Evolutionary conservation across 2,329 filamentous ascomycete genomes (phyloP).

Genomic region (Hymenoscyphus fraxineus): DNA sequence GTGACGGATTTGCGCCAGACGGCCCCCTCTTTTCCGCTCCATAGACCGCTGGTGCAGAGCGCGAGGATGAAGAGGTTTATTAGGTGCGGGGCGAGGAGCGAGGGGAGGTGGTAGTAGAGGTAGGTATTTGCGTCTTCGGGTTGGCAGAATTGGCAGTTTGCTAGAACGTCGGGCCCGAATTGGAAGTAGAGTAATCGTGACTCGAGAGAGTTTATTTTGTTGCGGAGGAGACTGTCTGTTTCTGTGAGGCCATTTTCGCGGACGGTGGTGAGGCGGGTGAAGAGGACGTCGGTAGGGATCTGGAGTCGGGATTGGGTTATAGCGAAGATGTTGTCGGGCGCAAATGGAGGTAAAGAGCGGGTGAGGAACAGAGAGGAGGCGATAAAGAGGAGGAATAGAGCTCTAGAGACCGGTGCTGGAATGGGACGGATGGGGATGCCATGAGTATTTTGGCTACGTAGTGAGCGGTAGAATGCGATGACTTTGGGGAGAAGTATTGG

Average conservation of each 20-base stretch:
- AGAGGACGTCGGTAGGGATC: constrained; percentile 79
- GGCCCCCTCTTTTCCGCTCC: constrained; percentile 60
- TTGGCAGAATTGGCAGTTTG: constrained; percentile 77
- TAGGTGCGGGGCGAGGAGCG: constrained; percentile 73
- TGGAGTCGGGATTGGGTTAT: constrained; percentile 77
- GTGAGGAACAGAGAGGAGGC: constrained; percentile 51
- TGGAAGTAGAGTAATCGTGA: constrained; percentile 78
- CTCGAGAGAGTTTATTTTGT: constrained; percentile 66
- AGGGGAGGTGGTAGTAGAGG: constrained; percentile 75
- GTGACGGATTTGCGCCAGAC: constrained; percentile 71
- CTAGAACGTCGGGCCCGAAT: constrained; percentile 71
- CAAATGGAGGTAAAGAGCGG: constrained; percentile 62
- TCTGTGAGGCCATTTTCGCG: constrained; percentile 50
- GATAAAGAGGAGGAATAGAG: constrained; percentile 57
- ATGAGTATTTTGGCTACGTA: constrained; percentile 42
- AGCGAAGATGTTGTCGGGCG: constrained; percentile 77
- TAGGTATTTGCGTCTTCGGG: constrained; percentile 67
- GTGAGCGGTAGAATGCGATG: constrained; percentile 60
- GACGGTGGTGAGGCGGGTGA: constrained; percentile 64
- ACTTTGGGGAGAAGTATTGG: constrained; percentile 67
- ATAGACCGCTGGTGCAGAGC: constrained; percentile 63
- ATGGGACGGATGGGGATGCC: constrained; percentile 52
- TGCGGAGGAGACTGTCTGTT: constrained; percentile 61
- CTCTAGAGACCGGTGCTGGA: constrained; percentile 49
- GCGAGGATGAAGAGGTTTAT: constrained; percentile 71